Evolutionary conservation across 139 green algal genomes (phyloP).

Genomic region (Chlamydomonas eustigma): DNA sequence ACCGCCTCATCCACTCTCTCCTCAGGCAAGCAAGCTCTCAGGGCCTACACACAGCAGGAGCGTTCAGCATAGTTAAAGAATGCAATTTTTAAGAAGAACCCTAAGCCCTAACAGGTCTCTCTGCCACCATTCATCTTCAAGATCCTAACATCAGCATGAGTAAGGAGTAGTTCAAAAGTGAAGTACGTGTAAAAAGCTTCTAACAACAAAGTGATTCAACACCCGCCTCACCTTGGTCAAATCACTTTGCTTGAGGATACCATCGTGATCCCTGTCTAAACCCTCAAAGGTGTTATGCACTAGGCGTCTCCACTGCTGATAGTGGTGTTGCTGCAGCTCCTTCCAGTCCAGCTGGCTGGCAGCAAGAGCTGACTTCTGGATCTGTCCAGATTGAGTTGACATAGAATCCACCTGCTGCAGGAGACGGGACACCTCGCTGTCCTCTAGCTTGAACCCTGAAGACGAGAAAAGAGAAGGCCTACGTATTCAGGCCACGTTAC

Average conservation of each 20-base stretch:
- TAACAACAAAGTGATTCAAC: no score
- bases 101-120: no score
- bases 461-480: background rate
- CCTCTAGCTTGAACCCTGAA: slow-evolving; percentile 33
- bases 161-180: no score
- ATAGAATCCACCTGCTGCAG: slow-evolving; percentile 28
- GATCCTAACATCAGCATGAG: no score
- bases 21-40: slow-evolving; percentile 18
- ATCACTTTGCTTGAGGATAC: slow-evolving; percentile 25
- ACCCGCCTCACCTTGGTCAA: slow-evolving; percentile 16
- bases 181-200: no score
- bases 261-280: slow-evolving; percentile 36
- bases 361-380: slow-evolving; percentile 30
- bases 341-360: slow-evolving; percentile 60
- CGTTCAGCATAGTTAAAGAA: no score
- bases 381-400: slow-evolving; percentile 11
- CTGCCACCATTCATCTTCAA: no score
- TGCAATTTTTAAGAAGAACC: no score
- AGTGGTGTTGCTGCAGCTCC: slow-evolving; percentile 43
- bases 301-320: slow-evolving; percentile 64
- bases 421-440: slow-evolving; percentile 30
- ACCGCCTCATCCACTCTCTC: background rate
- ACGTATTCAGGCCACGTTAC: background rate
- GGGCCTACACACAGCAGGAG: slow-evolving; percentile 29
- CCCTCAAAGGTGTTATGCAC: slow-evolving; percentile 28